A percentile compares a stretch with the other conserved stretches of the same genome.
phyloP scores from a whole-genome alignment of 179 eudicot species.

The Patellifolia procumbens region DNA sequence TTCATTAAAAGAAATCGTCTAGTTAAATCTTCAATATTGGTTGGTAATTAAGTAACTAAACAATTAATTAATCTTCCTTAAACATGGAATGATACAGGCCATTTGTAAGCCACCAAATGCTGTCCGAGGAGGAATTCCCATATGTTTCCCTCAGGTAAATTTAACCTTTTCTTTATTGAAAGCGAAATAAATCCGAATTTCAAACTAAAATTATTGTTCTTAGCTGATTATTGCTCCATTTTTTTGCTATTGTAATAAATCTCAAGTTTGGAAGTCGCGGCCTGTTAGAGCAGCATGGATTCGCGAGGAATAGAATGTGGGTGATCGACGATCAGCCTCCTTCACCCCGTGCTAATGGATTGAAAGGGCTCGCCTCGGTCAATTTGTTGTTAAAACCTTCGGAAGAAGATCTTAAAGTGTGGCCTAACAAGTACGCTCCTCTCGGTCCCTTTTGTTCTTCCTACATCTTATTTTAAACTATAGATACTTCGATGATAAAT shows the following conservation, averaged over 20 bases:
- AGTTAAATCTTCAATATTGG: background rate
- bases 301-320: slow-evolving; percentile 85
- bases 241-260: background rate
- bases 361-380: slow-evolving; percentile 38
- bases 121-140: slow-evolving; percentile 88
- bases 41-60: background rate
- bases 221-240: slow-evolving; percentile 11
- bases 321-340: slow-evolving; percentile 59
- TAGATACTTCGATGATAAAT: no score
- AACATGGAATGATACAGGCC: slow-evolving; percentile 50
- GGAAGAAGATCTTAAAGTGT: slow-evolving; percentile 64
- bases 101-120: slow-evolving; percentile 68
- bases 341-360: slow-evolving; percentile 46
- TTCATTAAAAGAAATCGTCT: slow-evolving; percentile 2
- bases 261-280: slow-evolving; percentile 80
- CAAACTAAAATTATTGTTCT: background rate
- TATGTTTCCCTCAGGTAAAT: slow-evolving; percentile 94
- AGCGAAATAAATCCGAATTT: background rate
- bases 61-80: background rate
- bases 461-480: no score
- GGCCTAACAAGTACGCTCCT: slow-evolving; percentile 85
- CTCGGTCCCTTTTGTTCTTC: no score
- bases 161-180: background rate
- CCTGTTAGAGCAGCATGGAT: slow-evolving; percentile 75
- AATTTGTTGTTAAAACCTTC: slow-evolving; percentile 67